A percentile compares a stretch with the other conserved stretches of the same genome.
phyloP scores from a whole-genome alignment of 2,329 filamentous ascomycete species.

The Sarocladiaceae sp. region DNA sequence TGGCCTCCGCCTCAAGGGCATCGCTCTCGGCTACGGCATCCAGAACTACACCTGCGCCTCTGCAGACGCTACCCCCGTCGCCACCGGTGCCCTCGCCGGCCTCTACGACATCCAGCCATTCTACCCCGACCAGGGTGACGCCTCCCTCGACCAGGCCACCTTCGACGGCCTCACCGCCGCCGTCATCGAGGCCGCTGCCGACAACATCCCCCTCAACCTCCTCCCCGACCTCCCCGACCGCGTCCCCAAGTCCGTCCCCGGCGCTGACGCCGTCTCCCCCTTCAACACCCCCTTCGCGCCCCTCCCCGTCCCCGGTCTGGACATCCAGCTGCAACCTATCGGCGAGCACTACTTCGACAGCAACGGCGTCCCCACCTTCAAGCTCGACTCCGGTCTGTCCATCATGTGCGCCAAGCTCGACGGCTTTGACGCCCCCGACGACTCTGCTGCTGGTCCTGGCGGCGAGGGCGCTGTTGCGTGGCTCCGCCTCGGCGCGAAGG shows the following conservation, averaged over 20 bases:
- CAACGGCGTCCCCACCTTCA: conserved; percentile 51
- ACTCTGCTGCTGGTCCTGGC: conserved; percentile 38
- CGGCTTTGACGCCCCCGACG: conserved; percentile 43
- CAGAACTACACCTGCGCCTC: conserved; percentile 62
- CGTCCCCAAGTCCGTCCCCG: conserved; percentile 26
- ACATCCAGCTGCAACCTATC: conserved; percentile 33
- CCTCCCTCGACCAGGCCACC: conserved; percentile 29
- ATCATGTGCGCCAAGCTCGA: conserved; percentile 36
- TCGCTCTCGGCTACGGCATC: conserved; percentile 57
- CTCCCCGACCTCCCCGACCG: conserved; percentile 20
- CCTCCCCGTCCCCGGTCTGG: conserved; percentile 29
- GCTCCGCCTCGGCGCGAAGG: conserved; percentile 41
- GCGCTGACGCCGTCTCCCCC: conserved; percentile 38
- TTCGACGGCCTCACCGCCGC: conserved; percentile 35
- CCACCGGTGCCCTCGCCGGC: conserved; percentile 51
- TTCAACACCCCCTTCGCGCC: conserved; percentile 25
- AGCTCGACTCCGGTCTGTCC: conserved; percentile 40
- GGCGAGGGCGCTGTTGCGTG: conserved; percentile 48
- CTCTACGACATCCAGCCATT: conserved; percentile 51
- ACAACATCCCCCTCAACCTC: conserved; percentile 43
- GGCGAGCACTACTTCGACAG: conserved; percentile 64
- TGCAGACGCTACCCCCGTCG: conserved; percentile 26
- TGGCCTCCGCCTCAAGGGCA: conserved; percentile 39
- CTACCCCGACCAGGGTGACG: conserved; percentile 37
- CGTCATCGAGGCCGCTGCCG: conserved; percentile 29